These are phyloP conservation scores for Iris pallida DNA, from an alignment of 116 monocot species.

Conservation along the genomic window DNA sequence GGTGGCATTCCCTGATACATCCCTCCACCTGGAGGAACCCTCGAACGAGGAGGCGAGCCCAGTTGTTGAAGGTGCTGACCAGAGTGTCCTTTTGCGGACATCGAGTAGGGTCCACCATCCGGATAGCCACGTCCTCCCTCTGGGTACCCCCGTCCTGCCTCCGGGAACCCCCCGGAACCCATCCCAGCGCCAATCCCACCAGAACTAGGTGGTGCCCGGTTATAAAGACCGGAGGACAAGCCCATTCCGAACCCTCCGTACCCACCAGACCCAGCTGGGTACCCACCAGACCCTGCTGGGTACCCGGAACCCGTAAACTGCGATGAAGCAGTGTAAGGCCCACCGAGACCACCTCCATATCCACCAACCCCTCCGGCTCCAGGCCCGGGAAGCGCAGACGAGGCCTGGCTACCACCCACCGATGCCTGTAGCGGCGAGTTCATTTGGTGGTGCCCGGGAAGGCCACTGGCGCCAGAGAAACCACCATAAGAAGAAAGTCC, in stretches of 20 bases:
- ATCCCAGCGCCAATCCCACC: slow-evolving; percentile 15
- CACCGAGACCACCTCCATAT: slow-evolving; percentile 32
- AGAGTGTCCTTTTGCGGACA: slow-evolving; percentile 45
- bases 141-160: no score
- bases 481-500: slow-evolving; percentile 42
- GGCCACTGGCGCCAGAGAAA: slow-evolving; percentile 15
- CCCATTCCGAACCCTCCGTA: slow-evolving; percentile 46
- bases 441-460: slow-evolving; percentile 33
- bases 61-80: slow-evolving; percentile 36
- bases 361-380: slow-evolving; percentile 43
- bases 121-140: not conserved
- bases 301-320: slow-evolving; percentile 31
- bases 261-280: slow-evolving; percentile 23
- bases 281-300: not conserved
- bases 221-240: slow-evolving; percentile 40
- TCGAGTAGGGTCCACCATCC: slow-evolving; percentile 35
- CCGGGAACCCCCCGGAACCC: slow-evolving; percentile 15
- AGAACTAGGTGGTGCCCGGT: slow-evolving; percentile 31
- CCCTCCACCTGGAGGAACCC: slow-evolving; percentile 47
- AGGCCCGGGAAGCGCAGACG: slow-evolving; percentile 27
- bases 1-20: slow-evolving; percentile 58
- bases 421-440: slow-evolving; percentile 38
- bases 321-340: slow-evolving; percentile 41
- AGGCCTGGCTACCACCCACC: slow-evolving; percentile 34
- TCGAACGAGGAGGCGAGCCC: slow-evolving; percentile 49